Conservation (phyloP, 768 basidiomycete genomes). For the Kwoniella botswanensis region DNA sequence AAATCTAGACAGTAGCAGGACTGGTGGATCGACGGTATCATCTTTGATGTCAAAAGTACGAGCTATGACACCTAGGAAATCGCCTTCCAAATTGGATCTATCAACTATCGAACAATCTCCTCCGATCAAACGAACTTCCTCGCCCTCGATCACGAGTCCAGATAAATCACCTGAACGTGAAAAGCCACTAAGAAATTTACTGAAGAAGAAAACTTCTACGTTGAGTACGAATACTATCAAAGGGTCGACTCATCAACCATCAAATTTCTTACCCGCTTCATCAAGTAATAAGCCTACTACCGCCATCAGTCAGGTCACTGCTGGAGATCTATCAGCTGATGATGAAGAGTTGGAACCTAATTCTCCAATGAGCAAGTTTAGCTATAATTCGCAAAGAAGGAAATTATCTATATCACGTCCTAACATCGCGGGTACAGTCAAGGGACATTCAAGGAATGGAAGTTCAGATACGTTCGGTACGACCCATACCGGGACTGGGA, state of each 20-base stretch:
- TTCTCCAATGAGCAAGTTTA: constrained; percentile 29
- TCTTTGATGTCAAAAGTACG: constrained; percentile 30
- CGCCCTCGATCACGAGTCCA: background rate
- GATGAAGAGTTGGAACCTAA: constrained; percentile 2
- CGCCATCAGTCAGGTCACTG: constrained; percentile 36
- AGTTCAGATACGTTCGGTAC: constrained; percentile 4
- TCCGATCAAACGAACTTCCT: background rate
- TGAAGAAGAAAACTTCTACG: constrained; percentile 36
- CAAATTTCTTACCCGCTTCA: constrained; percentile 26
- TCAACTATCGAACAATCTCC: constrained; percentile 29
- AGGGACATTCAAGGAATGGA: constrained; percentile 8
- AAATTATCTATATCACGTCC: background rate
- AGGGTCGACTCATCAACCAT: constrained; percentile 4
- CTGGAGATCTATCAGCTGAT: constrained; percentile 14
- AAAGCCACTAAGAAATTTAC: constrained; percentile 18
- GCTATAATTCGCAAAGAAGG: constrained; percentile 11
- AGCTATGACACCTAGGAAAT: constrained; percentile 22
- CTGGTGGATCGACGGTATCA: constrained; percentile 11
- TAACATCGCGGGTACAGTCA: too few species aligned
- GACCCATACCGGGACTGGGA: background rate
- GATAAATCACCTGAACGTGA: constrained; percentile 12
- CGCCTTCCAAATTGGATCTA: constrained; percentile 17
- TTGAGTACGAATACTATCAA: constrained; percentile 36
- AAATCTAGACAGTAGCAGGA: constrained; percentile 1
- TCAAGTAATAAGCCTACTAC: constrained; percentile 27